Evolutionary conservation across 257 asterid genomes (phyloP).

Genomic region (Coffea eugenioides): DNA sequence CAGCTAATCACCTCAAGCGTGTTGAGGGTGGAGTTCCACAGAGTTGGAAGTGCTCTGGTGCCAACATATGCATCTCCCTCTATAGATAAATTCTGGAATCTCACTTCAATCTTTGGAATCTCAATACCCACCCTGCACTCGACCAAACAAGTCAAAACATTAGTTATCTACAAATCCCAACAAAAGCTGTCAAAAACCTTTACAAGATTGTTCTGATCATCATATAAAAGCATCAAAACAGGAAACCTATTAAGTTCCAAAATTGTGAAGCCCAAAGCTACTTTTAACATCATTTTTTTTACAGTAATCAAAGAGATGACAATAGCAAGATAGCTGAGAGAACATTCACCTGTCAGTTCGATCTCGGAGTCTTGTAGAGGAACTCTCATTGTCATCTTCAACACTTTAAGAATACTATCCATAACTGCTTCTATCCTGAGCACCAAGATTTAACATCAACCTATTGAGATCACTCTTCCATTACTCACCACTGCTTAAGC

Average conservation of each 20-base stretch:
- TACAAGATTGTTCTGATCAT: not conserved
- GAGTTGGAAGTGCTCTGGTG: constrained; percentile 84
- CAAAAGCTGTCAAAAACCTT: not conserved
- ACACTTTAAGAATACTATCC: constrained; percentile 71
- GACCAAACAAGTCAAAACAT: not conserved
- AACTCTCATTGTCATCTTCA: constrained; percentile 74
- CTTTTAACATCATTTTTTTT: not conserved
- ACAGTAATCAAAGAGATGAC: not conserved
- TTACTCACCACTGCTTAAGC: constrained; percentile 56
- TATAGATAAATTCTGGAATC: constrained; percentile 61
- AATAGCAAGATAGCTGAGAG: not conserved
- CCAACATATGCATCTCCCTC: constrained; percentile 89
- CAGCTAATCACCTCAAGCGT: constrained; percentile 54
- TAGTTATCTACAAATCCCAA: not conserved
- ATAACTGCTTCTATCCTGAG: constrained; percentile 59
- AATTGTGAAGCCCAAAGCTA: not conserved
- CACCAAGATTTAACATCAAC: constrained; percentile 58
- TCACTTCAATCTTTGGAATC: constrained; percentile 78
- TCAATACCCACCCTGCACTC: constrained; percentile 74
- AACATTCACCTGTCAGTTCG: constrained; percentile 66
- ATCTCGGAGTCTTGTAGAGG: constrained; percentile 54
- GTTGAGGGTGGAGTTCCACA: constrained; percentile 69
- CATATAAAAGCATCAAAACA: not conserved
- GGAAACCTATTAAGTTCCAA: not conserved
- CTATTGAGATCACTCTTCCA: constrained; percentile 50